A percentile compares a stretch with the other conserved stretches of the same genome.
These are phyloP conservation scores for Flaveria linearis DNA, from an alignment of 129 eudicot species.

Conservation along the genomic window DNA sequence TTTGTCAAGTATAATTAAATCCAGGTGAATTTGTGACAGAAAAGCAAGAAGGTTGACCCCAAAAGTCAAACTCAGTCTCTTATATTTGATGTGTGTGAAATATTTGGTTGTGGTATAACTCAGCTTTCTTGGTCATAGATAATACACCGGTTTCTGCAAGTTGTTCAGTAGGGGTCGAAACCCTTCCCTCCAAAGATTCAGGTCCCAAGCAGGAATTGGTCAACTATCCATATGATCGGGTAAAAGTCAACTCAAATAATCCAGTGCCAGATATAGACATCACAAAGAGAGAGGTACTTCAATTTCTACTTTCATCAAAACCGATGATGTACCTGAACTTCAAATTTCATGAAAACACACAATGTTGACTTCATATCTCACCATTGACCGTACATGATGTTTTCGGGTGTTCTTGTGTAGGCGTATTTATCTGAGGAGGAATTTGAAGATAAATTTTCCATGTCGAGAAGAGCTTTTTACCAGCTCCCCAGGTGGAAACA, in stretches of 20 bases:
- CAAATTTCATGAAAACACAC: not conserved
- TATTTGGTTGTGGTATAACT: conserved; percentile 18
- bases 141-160: conserved; percentile 28
- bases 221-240: conserved; percentile 56
- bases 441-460: conserved; percentile 57
- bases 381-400: not conserved
- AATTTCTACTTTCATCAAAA: conserved; percentile 4
- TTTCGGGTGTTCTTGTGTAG: conserved; percentile 37
- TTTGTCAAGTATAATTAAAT: not conserved
- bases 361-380: not conserved
- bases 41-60: conserved; percentile 11
- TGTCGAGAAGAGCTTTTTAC: conserved; percentile 50
- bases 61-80: not conserved
- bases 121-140: conserved; percentile 29
- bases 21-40: not conserved
- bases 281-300: conserved; percentile 68
- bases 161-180: conserved; percentile 19
- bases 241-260: conserved; percentile 49
- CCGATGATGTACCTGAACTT: not conserved
- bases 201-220: conserved; percentile 32
- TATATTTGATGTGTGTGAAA: not conserved
- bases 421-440: conserved; percentile 58
- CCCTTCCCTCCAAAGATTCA: conserved; percentile 22
- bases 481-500: conserved; percentile 78
- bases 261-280: conserved; percentile 60